Evolutionary conservation across 495 filamentous ascomycete species (phyloP).

Genomic region (Sordaria brevicollis): DNA sequence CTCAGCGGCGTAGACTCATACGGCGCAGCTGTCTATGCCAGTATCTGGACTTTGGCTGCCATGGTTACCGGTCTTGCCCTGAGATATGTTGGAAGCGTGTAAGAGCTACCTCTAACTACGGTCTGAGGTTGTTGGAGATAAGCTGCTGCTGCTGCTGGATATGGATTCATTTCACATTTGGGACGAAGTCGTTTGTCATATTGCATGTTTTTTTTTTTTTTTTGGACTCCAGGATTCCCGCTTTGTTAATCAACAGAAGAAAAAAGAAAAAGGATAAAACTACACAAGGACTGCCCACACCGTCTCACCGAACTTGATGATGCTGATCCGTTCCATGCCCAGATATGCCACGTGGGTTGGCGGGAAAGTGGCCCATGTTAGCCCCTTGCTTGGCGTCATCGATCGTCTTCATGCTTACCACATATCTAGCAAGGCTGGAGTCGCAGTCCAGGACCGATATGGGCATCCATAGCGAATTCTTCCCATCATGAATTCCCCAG

Average conservation of each 20-base stretch:
- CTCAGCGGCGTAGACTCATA: conserved; percentile 54
- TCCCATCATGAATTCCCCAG: not conserved
- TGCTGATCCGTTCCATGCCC: not conserved
- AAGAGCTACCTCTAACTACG: not conserved
- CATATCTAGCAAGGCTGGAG: not conserved
- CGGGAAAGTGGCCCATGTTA: not conserved
- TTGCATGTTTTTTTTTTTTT: not conserved
- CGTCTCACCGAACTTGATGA: not conserved
- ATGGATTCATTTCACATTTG: not conserved
- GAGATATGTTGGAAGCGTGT: conserved; percentile 23
- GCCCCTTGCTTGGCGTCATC: not conserved
- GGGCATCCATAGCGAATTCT: not conserved
- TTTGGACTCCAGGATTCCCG: not conserved
- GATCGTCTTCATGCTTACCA: not conserved
- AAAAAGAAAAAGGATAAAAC: not conserved
- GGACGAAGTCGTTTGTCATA: not conserved
- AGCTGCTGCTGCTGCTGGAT: not conserved
- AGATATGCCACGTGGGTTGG: not conserved
- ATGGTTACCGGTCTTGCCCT: conserved; percentile 48
- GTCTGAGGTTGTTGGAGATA: not conserved
- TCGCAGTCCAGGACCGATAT: not conserved
- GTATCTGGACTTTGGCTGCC: conserved; percentile 56
- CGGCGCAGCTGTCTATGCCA: conserved; percentile 60
- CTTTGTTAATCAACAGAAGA: no score
- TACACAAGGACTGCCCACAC: not conserved